Evolutionary conservation across 495 filamentous ascomycete genomes (phyloP).

Genomic region (Penicillium mononematosum): DNA sequence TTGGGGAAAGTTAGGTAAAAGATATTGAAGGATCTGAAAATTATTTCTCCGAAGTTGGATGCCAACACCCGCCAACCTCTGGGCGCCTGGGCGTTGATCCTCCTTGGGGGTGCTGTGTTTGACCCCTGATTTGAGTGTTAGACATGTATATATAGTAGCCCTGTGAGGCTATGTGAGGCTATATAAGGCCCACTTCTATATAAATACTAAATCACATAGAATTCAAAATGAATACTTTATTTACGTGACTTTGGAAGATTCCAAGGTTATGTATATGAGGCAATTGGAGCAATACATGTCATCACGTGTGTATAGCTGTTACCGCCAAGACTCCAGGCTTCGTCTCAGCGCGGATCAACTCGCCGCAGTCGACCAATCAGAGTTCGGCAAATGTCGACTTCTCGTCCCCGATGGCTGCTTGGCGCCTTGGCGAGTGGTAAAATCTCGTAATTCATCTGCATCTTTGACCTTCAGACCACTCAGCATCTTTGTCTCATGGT

Average conservation of each 20-base stretch:
- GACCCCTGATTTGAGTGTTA: not conserved
- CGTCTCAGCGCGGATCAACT: slow-evolving; percentile 32
- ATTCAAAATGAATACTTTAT: not conserved
- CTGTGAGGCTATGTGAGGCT: not conserved
- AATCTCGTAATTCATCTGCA: slow-evolving; percentile 19
- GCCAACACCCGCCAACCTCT: slow-evolving; percentile 34
- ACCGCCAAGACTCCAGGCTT: slow-evolving; percentile 23
- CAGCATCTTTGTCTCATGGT: slow-evolving; percentile 9
- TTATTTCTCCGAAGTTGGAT: slow-evolving; percentile 16
- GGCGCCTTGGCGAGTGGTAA: slow-evolving; percentile 40
- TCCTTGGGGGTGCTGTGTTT: slow-evolving; percentile 15
- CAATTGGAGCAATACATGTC: not conserved
- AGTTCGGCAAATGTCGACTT: not conserved
- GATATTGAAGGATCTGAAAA: slow-evolving; percentile 17
- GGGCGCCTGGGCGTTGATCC: slow-evolving; percentile 32
- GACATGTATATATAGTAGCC: not conserved
- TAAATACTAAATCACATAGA: not conserved
- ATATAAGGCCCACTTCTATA: not conserved
- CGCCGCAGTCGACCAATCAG: slow-evolving; percentile 21
- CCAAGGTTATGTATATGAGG: not conserved
- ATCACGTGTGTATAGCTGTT: slow-evolving; percentile 18
- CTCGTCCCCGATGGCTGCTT: slow-evolving; percentile 31
- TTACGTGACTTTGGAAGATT: not conserved
- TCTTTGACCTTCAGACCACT: slow-evolving; percentile 9
- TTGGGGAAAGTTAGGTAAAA: slow-evolving; percentile 23